Evolutionary conservation across 2,329 filamentous ascomycete species (phyloP), one percentile per base, ranked within the genome.

Genomic region (Zasmidium cellare): DNA sequence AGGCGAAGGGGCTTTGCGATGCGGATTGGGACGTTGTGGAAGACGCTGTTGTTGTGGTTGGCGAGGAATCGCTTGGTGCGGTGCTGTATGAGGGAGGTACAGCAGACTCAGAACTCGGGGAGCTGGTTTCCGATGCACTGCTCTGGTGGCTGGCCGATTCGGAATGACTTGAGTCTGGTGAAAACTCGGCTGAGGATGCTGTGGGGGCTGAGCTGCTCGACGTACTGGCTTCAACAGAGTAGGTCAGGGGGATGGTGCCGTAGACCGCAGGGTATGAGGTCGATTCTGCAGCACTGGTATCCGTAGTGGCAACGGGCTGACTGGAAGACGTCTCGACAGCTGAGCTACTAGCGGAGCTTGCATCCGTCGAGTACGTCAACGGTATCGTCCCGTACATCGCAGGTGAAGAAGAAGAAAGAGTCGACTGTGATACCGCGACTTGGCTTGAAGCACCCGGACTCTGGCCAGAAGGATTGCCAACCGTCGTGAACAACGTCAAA

Each of bases 401-500:
- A 5, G 51, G 28, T 14, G 46, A 24, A 6, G 51, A 46, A 6
- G 51, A 22, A 11, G 46, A 24, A 6, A 41, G 28, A 6, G 51
- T 53, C 11, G 22, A 53, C 41, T 18, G 16, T 53, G 20, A 23
- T 25, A 2, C 9, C 41, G 11, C 41, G 11, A 14, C n/a, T 7
- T 31, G 7, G 28, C 38, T 25, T 22, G 16, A 16, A 20, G 23
- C 19, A n/a, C 12, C 16, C 7, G 35, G 18, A 35, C 20, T 53
- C 11, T 38, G 48, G 3, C 2, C n/a, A 18, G 51, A 49, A 1
- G 18, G 44, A 35, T 20, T 46, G 46, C 55, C 59, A 31, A 65
- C 56, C 18, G 65, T 65, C n/a, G 65, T 66, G 56, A 60, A 66
- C 14, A 62, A 28, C 19, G 62, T 62, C 25, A 64, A 24, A 3